phyloP scores from a whole-genome alignment of 176 grass and related monocot genomes.

The Phoenix roebelenii region DNA sequence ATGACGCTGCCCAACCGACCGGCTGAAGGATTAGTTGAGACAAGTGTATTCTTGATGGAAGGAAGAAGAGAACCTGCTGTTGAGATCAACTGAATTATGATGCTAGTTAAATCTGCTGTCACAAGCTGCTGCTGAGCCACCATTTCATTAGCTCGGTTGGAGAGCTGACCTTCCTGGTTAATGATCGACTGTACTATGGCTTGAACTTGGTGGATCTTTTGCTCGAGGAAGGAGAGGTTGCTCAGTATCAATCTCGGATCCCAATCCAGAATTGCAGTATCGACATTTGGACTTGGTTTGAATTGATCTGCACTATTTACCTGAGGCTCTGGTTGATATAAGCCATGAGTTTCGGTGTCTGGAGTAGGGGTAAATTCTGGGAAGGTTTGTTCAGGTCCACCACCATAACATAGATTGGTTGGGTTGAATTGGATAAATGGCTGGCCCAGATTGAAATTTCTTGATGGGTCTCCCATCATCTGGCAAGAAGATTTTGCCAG shows the following conservation, averaged over 20 bases:
- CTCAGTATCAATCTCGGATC: conserved; percentile 56
- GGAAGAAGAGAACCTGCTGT: conserved; percentile 78
- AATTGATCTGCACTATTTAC: conserved; percentile 35
- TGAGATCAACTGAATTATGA: conserved; percentile 86
- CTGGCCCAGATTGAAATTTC: conserved; percentile 29
- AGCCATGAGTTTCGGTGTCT: conserved; percentile 30
- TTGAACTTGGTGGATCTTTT: conserved; percentile 87
- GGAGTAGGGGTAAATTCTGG: conserved; percentile 35
- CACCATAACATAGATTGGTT: conserved; percentile 32
- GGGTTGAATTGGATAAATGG: conserved; percentile 18
- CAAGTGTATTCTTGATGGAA: conserved; percentile 62
- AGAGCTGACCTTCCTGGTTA: conserved; percentile 36
- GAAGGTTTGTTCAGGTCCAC: conserved; percentile 36
- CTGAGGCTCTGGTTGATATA: conserved; percentile 40
- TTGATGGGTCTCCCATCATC: conserved; percentile 15
- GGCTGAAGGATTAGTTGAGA: conserved; percentile 51
- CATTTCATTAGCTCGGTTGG: conserved; percentile 29
- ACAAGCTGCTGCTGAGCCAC: conserved; percentile 67
- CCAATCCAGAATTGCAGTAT: conserved; percentile 38
- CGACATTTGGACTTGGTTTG: conserved; percentile 37
- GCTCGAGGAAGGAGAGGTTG: conserved; percentile 76
- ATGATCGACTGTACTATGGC: conserved; percentile 57
- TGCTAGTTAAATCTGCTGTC: conserved; percentile 71
- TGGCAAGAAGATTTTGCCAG: conserved; percentile 31
- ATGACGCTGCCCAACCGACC: conserved; percentile 39